Conservation (phyloP, 2,329 filamentous ascomycete species). For the Pyricularia grisea region DNA sequence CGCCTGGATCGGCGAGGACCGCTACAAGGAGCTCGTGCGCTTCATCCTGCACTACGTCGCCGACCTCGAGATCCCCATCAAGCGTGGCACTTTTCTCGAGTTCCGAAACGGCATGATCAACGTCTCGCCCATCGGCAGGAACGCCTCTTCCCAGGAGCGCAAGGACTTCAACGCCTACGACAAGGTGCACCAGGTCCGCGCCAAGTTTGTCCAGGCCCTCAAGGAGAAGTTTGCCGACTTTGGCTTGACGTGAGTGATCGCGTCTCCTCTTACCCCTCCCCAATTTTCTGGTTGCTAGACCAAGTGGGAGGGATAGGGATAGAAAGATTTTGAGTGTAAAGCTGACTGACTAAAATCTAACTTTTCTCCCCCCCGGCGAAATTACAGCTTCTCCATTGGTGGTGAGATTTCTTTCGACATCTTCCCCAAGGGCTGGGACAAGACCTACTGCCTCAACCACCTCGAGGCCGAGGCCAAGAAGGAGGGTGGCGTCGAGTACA, state of each 20-base stretch:
- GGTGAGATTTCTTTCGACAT: conserved; percentile 98
- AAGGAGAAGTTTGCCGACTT: conserved; percentile 75
- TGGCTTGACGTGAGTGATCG: conserved; percentile 63
- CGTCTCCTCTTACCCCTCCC: background rate
- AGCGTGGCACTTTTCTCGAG: conserved; percentile 78
- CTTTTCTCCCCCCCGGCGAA: background rate
- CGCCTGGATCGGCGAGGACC: conserved; percentile 74
- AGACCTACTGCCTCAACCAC: conserved; percentile 91
- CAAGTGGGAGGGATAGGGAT: background rate
- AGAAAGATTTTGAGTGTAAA: conserved; percentile 3
- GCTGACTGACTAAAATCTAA: background rate
- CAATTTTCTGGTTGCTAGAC: background rate
- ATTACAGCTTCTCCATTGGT: conserved; percentile 76
- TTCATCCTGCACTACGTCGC: conserved; percentile 77
- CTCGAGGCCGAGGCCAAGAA: conserved; percentile 69
- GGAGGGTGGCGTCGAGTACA: conserved; percentile 66
- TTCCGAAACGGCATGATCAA: conserved; percentile 92
- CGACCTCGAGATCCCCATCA: conserved; percentile 74
- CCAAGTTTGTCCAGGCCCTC: conserved; percentile 66
- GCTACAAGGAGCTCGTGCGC: conserved; percentile 68
- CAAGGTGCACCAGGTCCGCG: conserved; percentile 64
- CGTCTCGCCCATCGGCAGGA: conserved; percentile 74
- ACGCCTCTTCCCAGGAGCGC: conserved; percentile 72
- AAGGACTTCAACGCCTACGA: conserved; percentile 78
- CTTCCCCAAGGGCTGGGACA: conserved; percentile 96